phyloP scores from a whole-genome alignment of 192 early-diverging fungal genomes.

The Coemansia reversa region DNA sequence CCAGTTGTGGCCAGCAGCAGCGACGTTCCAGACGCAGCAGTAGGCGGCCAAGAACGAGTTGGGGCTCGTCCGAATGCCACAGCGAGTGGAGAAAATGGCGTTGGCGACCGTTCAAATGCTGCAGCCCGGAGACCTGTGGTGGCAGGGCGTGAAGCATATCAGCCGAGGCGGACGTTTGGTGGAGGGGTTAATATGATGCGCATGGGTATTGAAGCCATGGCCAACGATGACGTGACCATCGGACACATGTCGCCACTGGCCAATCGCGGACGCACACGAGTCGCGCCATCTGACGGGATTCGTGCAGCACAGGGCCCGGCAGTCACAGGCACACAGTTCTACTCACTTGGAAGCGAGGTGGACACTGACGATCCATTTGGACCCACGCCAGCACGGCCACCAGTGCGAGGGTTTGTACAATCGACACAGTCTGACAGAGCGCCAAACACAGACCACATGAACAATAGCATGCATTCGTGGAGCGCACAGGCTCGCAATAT shows the following conservation, averaged over 20 bases:
- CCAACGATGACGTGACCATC: constrained; percentile 50
- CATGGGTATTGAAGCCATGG: constrained; percentile 36
- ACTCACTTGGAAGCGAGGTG: constrained; percentile 14
- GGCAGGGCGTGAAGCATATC: neutral
- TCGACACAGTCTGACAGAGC: constrained; percentile 20
- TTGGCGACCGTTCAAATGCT: neutral
- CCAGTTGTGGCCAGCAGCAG: constrained; percentile 2
- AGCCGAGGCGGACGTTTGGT: constrained; percentile 34
- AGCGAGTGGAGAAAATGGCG: too few relatives aligned
- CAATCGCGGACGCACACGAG: constrained; percentile 23
- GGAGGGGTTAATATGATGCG: constrained; percentile 12
- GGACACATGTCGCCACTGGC: constrained; percentile 49
- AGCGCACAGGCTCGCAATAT: constrained; percentile 8
- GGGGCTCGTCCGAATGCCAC: too few relatives aligned
- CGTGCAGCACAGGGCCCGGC: constrained; percentile 4
- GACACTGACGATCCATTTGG: constrained; percentile 50
- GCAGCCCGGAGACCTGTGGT: neutral
- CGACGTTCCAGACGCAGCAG: neutral
- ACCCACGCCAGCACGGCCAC: constrained; percentile 22
- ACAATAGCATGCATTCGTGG: constrained; percentile 18
- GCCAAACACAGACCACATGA: neutral
- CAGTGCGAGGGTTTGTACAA: neutral
- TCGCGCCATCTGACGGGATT: neutral
- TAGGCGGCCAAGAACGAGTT: neutral
- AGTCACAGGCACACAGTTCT: constrained; percentile 14